Conservation (phyloP, 805 yeast genomes). For the Spathaspora boniae region DNA sequence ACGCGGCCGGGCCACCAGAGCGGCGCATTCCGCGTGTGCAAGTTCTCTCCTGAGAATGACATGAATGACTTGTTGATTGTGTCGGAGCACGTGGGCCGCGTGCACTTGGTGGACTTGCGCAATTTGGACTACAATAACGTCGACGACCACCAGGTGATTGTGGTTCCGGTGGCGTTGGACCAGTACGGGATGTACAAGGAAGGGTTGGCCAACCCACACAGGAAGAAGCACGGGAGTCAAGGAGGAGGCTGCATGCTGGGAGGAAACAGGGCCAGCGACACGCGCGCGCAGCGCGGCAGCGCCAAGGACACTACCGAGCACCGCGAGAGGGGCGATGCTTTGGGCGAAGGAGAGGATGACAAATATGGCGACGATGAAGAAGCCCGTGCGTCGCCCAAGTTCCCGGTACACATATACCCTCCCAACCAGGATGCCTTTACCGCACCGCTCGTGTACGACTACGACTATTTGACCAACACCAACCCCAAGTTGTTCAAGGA, state of each 20-base stretch:
- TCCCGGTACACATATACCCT: slow-evolving; percentile 6
- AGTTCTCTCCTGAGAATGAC: slow-evolving; percentile 47
- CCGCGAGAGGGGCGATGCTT: too few relatives aligned
- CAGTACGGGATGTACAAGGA: slow-evolving; percentile 31
- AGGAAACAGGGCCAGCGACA: slow-evolving; percentile 1
- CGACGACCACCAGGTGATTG: slow-evolving; percentile 69
- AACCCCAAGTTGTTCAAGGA: slow-evolving; percentile 38
- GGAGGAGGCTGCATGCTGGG: not conserved
- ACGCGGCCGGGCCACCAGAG: slow-evolving; percentile 52
- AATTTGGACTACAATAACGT: slow-evolving; percentile 38
- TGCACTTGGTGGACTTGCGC: slow-evolving; percentile 80
- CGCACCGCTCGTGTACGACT: slow-evolving; percentile 42
- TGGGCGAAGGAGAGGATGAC: not conserved
- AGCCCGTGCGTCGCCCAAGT: slow-evolving; percentile 5
- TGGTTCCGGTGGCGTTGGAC: slow-evolving; percentile 53
- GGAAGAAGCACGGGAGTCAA: not conserved
- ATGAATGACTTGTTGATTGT: slow-evolving; percentile 73
- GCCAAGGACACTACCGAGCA: not conserved
- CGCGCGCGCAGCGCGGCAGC: not conserved
- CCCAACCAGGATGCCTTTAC: slow-evolving; percentile 13
- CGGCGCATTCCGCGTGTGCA: slow-evolving; percentile 67
- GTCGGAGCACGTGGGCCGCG: slow-evolving; percentile 82
- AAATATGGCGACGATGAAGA: not conserved
- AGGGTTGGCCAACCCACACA: not conserved
- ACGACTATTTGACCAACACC: slow-evolving; percentile 31